Percentiles rank a stretch among this genome's conserved stretches.
Conservation (phyloP, 176 grass and related monocot genomes). For the Elymus sibiricus region DNA sequence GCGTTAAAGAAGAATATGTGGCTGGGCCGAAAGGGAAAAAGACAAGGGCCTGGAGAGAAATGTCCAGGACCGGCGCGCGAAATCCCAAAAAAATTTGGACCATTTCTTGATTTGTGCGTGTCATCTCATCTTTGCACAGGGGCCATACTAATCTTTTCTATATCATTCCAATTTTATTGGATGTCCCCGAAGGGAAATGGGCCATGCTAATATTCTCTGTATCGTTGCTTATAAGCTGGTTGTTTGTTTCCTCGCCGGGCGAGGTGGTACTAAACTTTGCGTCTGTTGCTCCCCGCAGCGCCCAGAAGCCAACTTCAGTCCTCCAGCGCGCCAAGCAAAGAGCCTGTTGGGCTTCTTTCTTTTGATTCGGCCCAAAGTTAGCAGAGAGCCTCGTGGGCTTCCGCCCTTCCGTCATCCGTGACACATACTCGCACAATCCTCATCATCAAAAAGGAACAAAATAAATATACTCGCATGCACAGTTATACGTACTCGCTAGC, state of each 20-base stretch:
- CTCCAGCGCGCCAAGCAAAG: background rate
- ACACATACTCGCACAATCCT: too few relatives aligned
- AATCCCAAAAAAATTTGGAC: background rate
- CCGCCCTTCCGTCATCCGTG: too few relatives aligned
- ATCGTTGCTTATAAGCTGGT: too few relatives aligned
- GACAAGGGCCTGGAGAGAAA: background rate
- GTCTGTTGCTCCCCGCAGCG: background rate
- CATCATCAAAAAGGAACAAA: too few relatives aligned
- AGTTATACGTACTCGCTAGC: too few relatives aligned
- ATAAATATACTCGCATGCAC: too few relatives aligned
- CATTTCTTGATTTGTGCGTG: too few relatives aligned
- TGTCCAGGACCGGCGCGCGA: background rate
- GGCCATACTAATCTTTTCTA: background rate
- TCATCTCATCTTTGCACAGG: background rate
- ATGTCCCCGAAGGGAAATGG: too few relatives aligned
- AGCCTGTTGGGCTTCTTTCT: background rate
- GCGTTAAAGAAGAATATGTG: background rate
- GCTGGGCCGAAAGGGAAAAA: background rate
- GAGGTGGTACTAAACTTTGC: background rate
- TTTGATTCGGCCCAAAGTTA: background rate
- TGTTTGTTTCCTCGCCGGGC: background rate
- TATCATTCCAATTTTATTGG: too few relatives aligned
- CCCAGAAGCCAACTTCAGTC: background rate
- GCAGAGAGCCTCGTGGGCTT: background rate
- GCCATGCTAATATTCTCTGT: too few relatives aligned